Base-by-base conservation (phyloP, 2,329 filamentous ascomycete genomes). In the Xylariaceae sp. region DNA sequence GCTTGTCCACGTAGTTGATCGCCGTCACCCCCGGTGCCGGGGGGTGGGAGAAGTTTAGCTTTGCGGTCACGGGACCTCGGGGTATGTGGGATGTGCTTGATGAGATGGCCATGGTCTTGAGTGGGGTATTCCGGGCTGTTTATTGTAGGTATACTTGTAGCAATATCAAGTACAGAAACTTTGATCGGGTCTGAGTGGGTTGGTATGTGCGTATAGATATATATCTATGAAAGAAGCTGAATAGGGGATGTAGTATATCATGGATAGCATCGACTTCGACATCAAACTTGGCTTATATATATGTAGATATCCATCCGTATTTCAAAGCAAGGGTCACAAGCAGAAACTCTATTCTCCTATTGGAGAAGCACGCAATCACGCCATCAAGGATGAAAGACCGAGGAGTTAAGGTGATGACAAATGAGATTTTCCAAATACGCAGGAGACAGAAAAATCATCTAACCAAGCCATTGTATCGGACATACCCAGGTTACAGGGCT, bases 1-100 rank as follows among this genome's bases (percentile, higher is more conserved):
- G 84, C 7, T 75, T 71, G 61, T 90, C 86, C 65, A 91, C 87
- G 71, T 86, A 85, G 75, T 88, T 85, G 77, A 81, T 88, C 20
- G 89, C 88, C 1, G 67, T 67, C 9, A 79, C 74, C 65, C 83
- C 81, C 71, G 90, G 85, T 2, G 77, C 62, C 0, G 89, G 88
- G 0, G 82, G 79, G 10, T 70, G 63, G 74, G 83, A 90, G 79
- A 88, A 93, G 74, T 84, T 81, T 29, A 93, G 77, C n/a, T 71
- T 73, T 9, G 87, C 81, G 45, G 77, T 78, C 57, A 89, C 83
- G 61, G 84, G 77, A 59, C 89, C 89, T 54, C 84, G 75, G 40
- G 81, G 80, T 12, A 80, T 37, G 32, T 4, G 7, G 32, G 32
- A 12, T 4, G 32, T 37, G 32, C n/a, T n/a, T n/a, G n/a, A n/a